Percentiles rank a stretch among this genome's conserved stretches.
These are phyloP conservation scores for Nakaseomyces bracarensis DNA, from an alignment of 1,139 yeast genomes.

Conservation along the genomic window DNA sequence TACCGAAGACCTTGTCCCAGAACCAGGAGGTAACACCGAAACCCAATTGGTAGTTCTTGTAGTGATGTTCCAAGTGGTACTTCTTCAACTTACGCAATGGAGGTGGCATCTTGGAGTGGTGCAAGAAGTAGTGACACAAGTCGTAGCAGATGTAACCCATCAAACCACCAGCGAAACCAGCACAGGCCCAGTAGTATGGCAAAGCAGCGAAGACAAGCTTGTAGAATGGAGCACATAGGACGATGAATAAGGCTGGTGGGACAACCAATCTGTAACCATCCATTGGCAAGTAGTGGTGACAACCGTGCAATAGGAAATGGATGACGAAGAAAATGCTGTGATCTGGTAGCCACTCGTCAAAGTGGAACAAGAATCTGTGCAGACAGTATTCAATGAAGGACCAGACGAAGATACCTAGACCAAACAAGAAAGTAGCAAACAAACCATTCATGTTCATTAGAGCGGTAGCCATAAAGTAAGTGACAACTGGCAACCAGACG, in stretches of 20 bases:
- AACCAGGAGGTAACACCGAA: conserved; percentile 90
- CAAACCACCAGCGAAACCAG: conserved; percentile 87
- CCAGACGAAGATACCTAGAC: conserved; percentile 78
- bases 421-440: conserved; percentile 37
- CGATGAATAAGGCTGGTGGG: conserved; percentile 80
- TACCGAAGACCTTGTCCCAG: conserved; percentile 89
- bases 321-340: conserved; percentile 63
- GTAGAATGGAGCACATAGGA: conserved; percentile 52
- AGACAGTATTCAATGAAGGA: conserved; percentile 78
- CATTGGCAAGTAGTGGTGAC: conserved; percentile 97
- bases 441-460: conserved; percentile 33
- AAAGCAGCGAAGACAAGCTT: conserved; percentile 49
- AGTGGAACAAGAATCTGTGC: conserved; percentile 89
- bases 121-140: conserved; percentile 81
- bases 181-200: conserved; percentile 53
- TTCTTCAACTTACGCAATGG: conserved; percentile 73
- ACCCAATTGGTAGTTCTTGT: conserved; percentile 91
- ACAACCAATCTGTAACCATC: conserved; percentile 84
- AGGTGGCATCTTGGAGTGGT: conserved; percentile 73
- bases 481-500: conserved; percentile 78
- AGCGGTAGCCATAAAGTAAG: conserved; percentile 41
- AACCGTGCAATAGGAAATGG: conserved; percentile 89
- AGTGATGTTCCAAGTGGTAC: conserved; percentile 93
- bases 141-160: conserved; percentile 90
- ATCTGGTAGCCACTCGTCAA: conserved; percentile 80